Base-by-base conservation (phyloP, 352 stramenopile species). In the Blastocystis sp. region DNA sequence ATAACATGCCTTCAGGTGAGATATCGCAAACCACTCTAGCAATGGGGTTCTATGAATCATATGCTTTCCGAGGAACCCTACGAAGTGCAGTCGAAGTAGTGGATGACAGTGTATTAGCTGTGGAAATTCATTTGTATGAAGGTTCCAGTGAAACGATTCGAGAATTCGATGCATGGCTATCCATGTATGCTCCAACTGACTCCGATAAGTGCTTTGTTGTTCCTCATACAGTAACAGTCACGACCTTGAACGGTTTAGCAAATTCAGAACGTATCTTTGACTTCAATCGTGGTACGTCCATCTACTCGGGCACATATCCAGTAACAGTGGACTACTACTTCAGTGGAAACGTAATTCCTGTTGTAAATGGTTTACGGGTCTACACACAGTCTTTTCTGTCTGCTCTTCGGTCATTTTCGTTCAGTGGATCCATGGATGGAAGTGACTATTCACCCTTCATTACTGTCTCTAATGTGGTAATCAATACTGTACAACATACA, bases 1-100 rank as follows among this genome's bases (percentile, higher is more conserved):
- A 76, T 76, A 76, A 76, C 43, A 76, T 76, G 64, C 64, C 64
- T 43, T 11, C 64, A 11, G 64, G 64, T 26, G n/a, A 13, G n/a
- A 23, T 76, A 20, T 18, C 26, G 1, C 0, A 9, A 3, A 3
- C 7, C 1, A 76, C 20, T 2, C 7, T 41, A 9, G 64, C 64
- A 18, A 43, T 1, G 0, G 64, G 64, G 0, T 47, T 2, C 43
- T 76, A 76, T 23, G 13, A 11, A 23, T 26, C 34, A 13, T 76
- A 76, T 76, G 64, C 15, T 11, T 76, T 47, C 43, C 64, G 64
- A 55, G 64, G 64, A 26, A 3, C 53, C 1, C 15, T 76, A 54
- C 64, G 34, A 47, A 29, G n/a, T 4, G 34, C 64, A 13, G 1
- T 26, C 5, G 50, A 59, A n/a, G 29, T 76, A 47, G 18, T 3